Evolutionary conservation across 208 protist genomes (phyloP).

Genomic region (Strigomonas culicis): DNA sequence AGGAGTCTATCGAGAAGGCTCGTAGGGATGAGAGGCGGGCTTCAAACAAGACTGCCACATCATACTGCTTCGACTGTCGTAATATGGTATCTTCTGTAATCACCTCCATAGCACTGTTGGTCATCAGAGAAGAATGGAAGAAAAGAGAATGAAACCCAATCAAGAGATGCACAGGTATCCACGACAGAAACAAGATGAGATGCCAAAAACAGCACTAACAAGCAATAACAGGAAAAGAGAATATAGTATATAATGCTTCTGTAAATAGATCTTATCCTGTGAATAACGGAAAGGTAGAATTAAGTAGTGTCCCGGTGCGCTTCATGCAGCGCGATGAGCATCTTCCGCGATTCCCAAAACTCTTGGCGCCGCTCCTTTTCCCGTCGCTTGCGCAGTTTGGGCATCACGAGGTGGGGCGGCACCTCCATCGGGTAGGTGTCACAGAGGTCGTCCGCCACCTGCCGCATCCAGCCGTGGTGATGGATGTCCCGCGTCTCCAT

Average conservation of each 20-base stretch:
- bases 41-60: slow-evolving; percentile 41
- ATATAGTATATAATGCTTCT: background rate
- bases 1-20: background rate
- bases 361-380: slow-evolving; percentile 32
- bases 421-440: slow-evolving; percentile 77
- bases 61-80: slow-evolving; percentile 57
- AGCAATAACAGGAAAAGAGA: background rate
- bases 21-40: slow-evolving; percentile 16
- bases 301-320: background rate
- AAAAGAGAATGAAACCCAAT: background rate
- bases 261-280: no score
- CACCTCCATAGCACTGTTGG: background rate
- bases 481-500: slow-evolving; percentile 71
- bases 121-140: background rate
- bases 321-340: slow-evolving; percentile 9
- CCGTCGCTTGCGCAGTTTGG: slow-evolving; percentile 41
- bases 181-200: background rate
- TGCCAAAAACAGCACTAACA: background rate
- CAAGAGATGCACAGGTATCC: no score
- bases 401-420: slow-evolving; percentile 36
- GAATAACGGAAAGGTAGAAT: no score
- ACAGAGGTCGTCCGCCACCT: slow-evolving; percentile 64
- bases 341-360: slow-evolving; percentile 21
- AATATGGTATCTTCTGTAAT: slow-evolving; percentile 45
- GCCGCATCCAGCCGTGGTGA: slow-evolving; percentile 28